These are phyloP conservation scores for Plasmodium inui DNA, from an alignment of 169 alveolate species.

Conservation along the genomic window DNA sequence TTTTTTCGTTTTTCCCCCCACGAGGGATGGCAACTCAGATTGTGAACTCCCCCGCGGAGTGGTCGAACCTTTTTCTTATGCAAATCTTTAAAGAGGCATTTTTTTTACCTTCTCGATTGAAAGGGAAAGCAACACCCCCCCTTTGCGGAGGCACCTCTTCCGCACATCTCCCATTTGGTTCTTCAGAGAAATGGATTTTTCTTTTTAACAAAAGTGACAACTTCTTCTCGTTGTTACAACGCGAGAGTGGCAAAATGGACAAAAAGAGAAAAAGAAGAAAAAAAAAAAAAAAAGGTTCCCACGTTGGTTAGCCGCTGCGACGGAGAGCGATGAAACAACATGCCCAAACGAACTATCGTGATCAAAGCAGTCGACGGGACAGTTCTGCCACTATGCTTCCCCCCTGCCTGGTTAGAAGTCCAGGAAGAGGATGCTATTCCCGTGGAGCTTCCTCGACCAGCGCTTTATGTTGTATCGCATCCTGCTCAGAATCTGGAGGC, in stretches of 20 bases:
- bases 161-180: neutral
- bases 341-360: neutral
- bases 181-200: neutral
- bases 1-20: neutral
- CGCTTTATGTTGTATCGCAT: slow-evolving; percentile 48
- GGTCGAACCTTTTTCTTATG: neutral
- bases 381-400: neutral
- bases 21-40: neutral
- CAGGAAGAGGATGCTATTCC: slow-evolving; percentile 42
- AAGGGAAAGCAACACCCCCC: neutral
- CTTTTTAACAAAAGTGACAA: neutral
- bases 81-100: neutral
- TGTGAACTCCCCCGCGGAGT: neutral
- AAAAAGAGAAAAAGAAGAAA: neutral
- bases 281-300: no score
- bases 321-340: neutral
- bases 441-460: slow-evolving; percentile 52
- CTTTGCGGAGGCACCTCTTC: neutral
- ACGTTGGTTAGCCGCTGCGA: neutral
- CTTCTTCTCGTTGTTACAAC: neutral
- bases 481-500: slow-evolving; percentile 41
- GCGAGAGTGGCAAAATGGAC: neutral
- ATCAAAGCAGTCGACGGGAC: neutral
- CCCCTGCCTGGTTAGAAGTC: neutral
- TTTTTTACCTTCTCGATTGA: neutral